Base-by-base conservation (phyloP, 2,329 filamentous ascomycete genomes). In the Neonectria sp. region DNA sequence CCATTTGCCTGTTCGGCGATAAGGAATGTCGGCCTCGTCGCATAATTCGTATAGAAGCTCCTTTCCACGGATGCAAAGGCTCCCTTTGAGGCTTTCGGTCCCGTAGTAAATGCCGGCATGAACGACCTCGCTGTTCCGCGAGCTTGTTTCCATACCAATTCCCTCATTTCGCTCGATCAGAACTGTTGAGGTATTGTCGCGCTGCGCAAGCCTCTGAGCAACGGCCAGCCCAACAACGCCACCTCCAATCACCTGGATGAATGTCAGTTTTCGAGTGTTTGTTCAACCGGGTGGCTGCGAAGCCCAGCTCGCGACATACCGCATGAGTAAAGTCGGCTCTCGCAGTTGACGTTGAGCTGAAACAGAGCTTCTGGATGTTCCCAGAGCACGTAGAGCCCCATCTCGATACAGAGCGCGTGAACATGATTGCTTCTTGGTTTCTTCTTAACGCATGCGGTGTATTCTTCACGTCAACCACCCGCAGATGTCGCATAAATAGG, bases 71-170 rank as follows among this genome's bases (percentile, higher is more conserved):
- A 98, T 86, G 82, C 96, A 99, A 9, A 99, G 89, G 11, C 83
- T 83, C 1, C 95, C 94, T 82, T 99, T 99, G 62, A 98, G 89
- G 1, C 91, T 92, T 45, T 83, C 81, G 7, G 86, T 79, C n/a
- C 93, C 93, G 81, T 98, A 98, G 86, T 98, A 98, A 69, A 98
- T 88, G 17, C 96, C 96, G 1, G 94, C 96, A 79, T 99, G 96
- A 74, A 99, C 96, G 61, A 98, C 96, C 87, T 98, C 95, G 77
- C 93, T 95, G 84, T 97, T 98, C 72, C 95, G 91, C 71, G 92
- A 93, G 70, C 92, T 95, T 0, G 94, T 97, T 83, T 98, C 95
- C 37, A 90, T 96, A 60, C 95, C 95, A 25, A 93, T 86, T 56
- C 88, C 86, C 25, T 85, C 81, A 83, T 97, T 93, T 29, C 93